These are phyloP conservation scores for Zasmidium angulare DNA, from an alignment of 2,329 filamentous ascomycete species.

Conservation along the genomic window DNA sequence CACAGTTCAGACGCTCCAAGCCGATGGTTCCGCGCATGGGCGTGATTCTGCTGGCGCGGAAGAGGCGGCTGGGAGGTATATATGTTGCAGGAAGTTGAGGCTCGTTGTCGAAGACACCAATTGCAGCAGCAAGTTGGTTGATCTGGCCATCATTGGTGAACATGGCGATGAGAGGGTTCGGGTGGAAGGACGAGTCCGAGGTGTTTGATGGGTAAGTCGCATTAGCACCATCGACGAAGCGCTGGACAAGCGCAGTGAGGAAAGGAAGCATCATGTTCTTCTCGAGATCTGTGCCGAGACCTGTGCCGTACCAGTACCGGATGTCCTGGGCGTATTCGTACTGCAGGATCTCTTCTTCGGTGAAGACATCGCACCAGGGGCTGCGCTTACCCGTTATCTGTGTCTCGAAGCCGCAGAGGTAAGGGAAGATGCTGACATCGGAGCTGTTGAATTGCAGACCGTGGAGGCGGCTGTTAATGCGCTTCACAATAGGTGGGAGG, in stretches of 20 bases:
- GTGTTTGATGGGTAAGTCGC: constrained; percentile 49
- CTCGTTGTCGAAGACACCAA: constrained; percentile 62
- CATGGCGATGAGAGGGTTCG: constrained; percentile 59
- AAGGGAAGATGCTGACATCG: constrained; percentile 61
- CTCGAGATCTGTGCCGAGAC: constrained; percentile 56
- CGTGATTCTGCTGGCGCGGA: constrained; percentile 56
- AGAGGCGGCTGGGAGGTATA: constrained; percentile 46
- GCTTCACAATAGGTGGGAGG: constrained; percentile 53
- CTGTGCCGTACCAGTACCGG: constrained; percentile 63
- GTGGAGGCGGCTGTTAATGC: constrained; percentile 55
- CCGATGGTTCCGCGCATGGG: constrained; percentile 66
- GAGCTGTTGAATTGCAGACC: constrained; percentile 56
- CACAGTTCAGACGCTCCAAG: constrained; percentile 63
- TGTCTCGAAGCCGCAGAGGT: constrained; percentile 67
- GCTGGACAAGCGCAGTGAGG: constrained; percentile 53
- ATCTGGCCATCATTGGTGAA: constrained; percentile 69
- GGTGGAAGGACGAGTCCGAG: constrained; percentile 45
- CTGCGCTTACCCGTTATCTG: constrained; percentile 61
- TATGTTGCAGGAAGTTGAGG: constrained; percentile 48
- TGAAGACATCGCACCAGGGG: constrained; percentile 62
- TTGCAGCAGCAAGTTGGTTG: constrained; percentile 59
- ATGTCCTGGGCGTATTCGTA: constrained; percentile 69
- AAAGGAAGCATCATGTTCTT: constrained; percentile 63
- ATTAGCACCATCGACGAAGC: constrained; percentile 55
- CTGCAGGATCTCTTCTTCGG: constrained; percentile 57